phyloP scores from a whole-genome alignment of 1,139 yeast genomes.

The Kodamaea sp. region DNA sequence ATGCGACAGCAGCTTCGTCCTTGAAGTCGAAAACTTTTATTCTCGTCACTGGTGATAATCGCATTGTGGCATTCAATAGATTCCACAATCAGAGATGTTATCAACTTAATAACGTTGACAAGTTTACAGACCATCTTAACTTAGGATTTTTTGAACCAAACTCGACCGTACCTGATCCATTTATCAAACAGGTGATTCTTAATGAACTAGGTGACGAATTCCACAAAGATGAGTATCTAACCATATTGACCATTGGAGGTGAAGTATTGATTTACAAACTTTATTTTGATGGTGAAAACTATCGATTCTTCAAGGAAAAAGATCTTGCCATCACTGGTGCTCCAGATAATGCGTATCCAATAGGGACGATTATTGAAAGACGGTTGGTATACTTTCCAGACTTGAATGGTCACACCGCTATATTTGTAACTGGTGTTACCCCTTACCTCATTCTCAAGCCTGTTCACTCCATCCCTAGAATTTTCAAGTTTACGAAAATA shows the following conservation, averaged over 20 bases:
- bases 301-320: slow-evolving; percentile 49
- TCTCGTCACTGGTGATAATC: slow-evolving; percentile 75
- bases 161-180: slow-evolving; percentile 70
- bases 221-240: slow-evolving; percentile 55
- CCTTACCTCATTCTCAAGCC: slow-evolving; percentile 72
- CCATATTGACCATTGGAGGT: slow-evolving; percentile 77
- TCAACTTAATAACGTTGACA: slow-evolving; percentile 62
- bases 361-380: slow-evolving; percentile 70
- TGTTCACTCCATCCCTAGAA: slow-evolving; percentile 62
- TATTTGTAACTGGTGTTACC: slow-evolving; percentile 73
- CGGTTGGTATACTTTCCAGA: slow-evolving; percentile 61
- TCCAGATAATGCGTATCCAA: slow-evolving; percentile 71
- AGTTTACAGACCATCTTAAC: slow-evolving; percentile 52
- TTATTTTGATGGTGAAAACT: slow-evolving; percentile 52
- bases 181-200: slow-evolving; percentile 68
- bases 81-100: slow-evolving; percentile 67
- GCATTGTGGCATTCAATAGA: slow-evolving; percentile 63
- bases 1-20: slow-evolving; percentile 13
- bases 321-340: slow-evolving; percentile 64
- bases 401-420: slow-evolving; percentile 58
- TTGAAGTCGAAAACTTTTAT: slow-evolving; percentile 56
- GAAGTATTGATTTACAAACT: slow-evolving; percentile 70
- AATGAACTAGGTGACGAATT: slow-evolving; percentile 66
- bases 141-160: slow-evolving; percentile 60
- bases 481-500: slow-evolving; percentile 66